These are phyloP conservation scores for Lasiosphaeria ovina DNA, from an alignment of 495 filamentous ascomycete genomes.

Conservation along the genomic window DNA sequence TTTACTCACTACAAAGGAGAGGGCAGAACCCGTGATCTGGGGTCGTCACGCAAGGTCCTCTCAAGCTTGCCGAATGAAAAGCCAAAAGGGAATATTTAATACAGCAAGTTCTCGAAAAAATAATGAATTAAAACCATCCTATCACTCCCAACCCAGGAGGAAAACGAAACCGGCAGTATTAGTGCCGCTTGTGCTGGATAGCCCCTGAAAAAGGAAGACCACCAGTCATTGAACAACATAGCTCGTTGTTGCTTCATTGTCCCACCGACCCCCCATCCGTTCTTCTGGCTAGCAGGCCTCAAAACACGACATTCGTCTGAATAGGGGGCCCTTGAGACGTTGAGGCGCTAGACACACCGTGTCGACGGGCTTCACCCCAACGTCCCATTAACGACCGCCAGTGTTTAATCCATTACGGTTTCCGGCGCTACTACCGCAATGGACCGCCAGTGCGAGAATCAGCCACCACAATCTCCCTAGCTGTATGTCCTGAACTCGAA, in stretches of 20 bases:
- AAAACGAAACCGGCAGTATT: not conserved
- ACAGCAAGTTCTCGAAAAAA: not conserved
- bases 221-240: too few relatives aligned
- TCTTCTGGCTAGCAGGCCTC: too few relatives aligned
- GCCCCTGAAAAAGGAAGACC: not conserved
- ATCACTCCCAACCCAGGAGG: not conserved
- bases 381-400: too few relatives aligned
- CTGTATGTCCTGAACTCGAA: conserved; percentile 12
- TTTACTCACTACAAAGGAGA: not conserved
- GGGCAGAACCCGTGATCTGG: not conserved
- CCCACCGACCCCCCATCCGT: too few relatives aligned
- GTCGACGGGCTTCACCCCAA: too few relatives aligned
- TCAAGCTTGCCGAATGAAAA: too few relatives aligned
- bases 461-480: not conserved
- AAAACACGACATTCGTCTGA: too few relatives aligned
- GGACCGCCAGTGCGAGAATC: not conserved
- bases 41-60: too few relatives aligned
- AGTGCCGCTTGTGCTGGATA: not conserved
- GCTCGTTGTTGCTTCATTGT: too few relatives aligned
- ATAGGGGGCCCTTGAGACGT: too few relatives aligned
- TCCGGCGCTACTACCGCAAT: not conserved
- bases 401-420: too few relatives aligned
- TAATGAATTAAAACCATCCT: not conserved
- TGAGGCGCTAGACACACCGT: too few relatives aligned
- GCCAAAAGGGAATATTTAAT: not conserved